Base-by-base conservation (phyloP, 2,329 filamentous ascomycete species). In the Chlorencoelia australis region DNA sequence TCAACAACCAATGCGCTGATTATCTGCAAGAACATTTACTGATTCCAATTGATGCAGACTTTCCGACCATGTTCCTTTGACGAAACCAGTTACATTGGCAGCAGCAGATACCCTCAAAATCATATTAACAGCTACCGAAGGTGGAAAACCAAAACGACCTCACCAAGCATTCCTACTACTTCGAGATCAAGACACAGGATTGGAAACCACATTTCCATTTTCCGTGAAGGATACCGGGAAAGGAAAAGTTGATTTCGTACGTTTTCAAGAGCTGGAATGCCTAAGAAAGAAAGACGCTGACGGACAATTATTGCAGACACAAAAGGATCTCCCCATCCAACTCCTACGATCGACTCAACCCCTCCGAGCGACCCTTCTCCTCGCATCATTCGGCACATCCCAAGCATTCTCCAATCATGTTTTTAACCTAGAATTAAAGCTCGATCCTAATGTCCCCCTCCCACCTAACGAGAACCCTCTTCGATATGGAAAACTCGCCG, bases 121-220 rank as follows among this genome's bases (percentile, higher is more conserved):
- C 48, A 63, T 77, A 48, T 65, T 98, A 52, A 94, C 86, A 21
- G 73, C 85, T 7, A 81, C 82, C 57, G 85, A 94, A 54, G 79
- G 74, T 56, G 77, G 78, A 61, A 79, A 77, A 50, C 71, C 75
- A 30, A 89, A 87, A 69, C 77, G 83, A 47, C 86, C 91, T 50
- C 91, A 98, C 62, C 91, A 98, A 63, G 87, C 87, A 5, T 95
- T 95, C 66, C 69, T 98, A 36, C 70, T 91, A 11, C 63, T 98
- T 40, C 79, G 75, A 51, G 87, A 96, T 50, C 65, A 71, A 8
- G 65, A 69, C 9, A 79, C 78, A 8, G 85, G 84, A 22, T 68
- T 98, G 30, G 88, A 96, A 60, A 79, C 87, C 16, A 87, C 88
- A 1, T 94, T 89, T 53, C 77, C 87, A 2, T 70, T 98, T 51